Percentiles rank a stretch among this genome's conserved stretches.
Evolutionary conservation across 1,139 yeast species (phyloP).

Genomic region (Debaryomyces udenii): DNA sequence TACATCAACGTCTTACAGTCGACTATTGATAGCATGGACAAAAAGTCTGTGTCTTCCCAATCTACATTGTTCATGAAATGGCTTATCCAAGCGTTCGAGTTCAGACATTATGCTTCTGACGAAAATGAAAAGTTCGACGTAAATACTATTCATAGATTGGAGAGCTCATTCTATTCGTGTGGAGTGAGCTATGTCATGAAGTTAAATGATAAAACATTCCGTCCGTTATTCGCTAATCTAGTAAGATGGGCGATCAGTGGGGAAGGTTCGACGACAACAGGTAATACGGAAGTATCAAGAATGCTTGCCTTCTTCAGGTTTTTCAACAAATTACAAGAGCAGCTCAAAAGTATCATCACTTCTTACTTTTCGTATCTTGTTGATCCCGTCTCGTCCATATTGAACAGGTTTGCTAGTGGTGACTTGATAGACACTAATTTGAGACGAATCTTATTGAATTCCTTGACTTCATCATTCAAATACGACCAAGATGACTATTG

Average conservation of each 20-base stretch:
- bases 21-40: conserved; percentile 67
- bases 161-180: conserved; percentile 71
- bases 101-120: conserved; percentile 50
- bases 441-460: conserved; percentile 70
- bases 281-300: conserved; percentile 55
- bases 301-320: conserved; percentile 81
- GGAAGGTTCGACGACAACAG: conserved; percentile 57
- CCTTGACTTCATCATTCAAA: conserved; percentile 78
- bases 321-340: conserved; percentile 81
- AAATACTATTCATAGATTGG: conserved; percentile 80
- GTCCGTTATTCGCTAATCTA: conserved; percentile 85
- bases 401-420: conserved; percentile 49
- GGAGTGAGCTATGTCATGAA: conserved; percentile 83
- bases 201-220: conserved; percentile 88
- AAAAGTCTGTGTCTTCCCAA: conserved; percentile 71
- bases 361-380: conserved; percentile 83
- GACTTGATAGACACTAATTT: conserved; percentile 55
- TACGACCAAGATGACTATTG: conserved; percentile 94
- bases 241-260: conserved; percentile 95
- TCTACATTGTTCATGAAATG: conserved; percentile 73
- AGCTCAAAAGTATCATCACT: conserved; percentile 83
- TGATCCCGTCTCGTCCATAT: conserved; percentile 65
- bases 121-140: conserved; percentile 52
- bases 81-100: conserved; percentile 72
- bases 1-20: conserved; percentile 67